Conservation (phyloP, 1,284 basidiomycete genomes). For the Uromyces viciae-fabae region DNA sequence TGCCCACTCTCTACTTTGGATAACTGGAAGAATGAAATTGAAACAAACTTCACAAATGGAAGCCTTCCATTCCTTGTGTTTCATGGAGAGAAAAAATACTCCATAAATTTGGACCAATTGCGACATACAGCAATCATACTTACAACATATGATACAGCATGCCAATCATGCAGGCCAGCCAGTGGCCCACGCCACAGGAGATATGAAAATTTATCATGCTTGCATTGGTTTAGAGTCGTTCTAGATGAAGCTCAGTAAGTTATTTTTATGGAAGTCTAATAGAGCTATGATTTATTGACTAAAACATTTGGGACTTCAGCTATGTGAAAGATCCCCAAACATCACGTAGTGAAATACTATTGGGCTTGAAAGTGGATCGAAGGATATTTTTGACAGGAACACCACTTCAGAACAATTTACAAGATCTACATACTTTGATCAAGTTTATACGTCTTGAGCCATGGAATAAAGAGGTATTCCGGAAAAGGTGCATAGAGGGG, state of each 20-base stretch:
- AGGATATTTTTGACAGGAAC: slow-evolving; percentile 49
- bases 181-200: not conserved
- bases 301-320: too few species aligned
- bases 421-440: slow-evolving; percentile 53
- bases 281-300: too few species aligned
- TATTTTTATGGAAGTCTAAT: too few species aligned
- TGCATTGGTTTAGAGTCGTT: slow-evolving; percentile 54
- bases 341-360: slow-evolving; percentile 51
- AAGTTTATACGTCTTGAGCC: slow-evolving; percentile 54
- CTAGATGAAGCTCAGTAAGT: slow-evolving; percentile 52
- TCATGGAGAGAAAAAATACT: too few species aligned
- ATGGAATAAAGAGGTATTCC: slow-evolving; percentile 52
- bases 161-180: not conserved
- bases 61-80: too few species aligned
- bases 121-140: not conserved
- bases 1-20: too few species aligned
- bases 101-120: too few species aligned
- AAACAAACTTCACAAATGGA: not conserved
- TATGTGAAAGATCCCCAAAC: not conserved
- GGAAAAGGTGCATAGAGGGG: slow-evolving; percentile 50
- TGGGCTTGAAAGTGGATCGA: slow-evolving; percentile 52
- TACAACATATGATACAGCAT: not conserved
- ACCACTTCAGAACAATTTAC: slow-evolving; percentile 51
- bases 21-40: not conserved
- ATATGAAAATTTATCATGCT: not conserved